phyloP scores from a whole-genome alignment of 2,329 filamentous ascomycete genomes.

The Dactylellina drechsleri region DNA sequence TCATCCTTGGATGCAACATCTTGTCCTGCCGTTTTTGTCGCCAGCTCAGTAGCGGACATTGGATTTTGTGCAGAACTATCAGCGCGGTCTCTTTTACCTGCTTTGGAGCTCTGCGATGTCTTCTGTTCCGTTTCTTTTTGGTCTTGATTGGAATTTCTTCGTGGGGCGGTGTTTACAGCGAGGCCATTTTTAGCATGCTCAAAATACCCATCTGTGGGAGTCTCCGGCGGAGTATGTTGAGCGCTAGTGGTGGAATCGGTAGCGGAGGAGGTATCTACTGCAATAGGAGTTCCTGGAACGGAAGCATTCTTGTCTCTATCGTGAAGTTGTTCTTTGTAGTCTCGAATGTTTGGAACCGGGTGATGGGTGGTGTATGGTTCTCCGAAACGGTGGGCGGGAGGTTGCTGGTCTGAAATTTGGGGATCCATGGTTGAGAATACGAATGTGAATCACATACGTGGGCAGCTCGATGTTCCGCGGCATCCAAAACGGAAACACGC shows the following conservation, averaged over 20 bases:
- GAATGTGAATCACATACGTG: not conserved
- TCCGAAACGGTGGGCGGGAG: slow-evolving; percentile 60
- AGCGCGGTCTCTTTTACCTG: not conserved
- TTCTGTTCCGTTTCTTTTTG: not conserved
- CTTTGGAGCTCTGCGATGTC: not conserved
- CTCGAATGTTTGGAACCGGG: slow-evolving; percentile 66
- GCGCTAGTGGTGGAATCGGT: slow-evolving; percentile 1
- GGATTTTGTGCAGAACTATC: slow-evolving; percentile 26
- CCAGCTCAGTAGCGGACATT: slow-evolving; percentile 13
- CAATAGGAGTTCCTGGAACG: slow-evolving; percentile 6
- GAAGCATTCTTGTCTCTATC: slow-evolving; percentile 26
- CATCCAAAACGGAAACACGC: too few species aligned
- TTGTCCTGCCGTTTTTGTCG: not conserved
- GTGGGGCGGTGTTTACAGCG: not conserved
- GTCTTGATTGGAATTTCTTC: too few species aligned
- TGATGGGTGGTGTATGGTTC: slow-evolving; percentile 64
- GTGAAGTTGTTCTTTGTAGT: slow-evolving; percentile 64
- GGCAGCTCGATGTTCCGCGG: not conserved
- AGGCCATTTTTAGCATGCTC: not conserved
- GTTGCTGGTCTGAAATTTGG: slow-evolving; percentile 11
- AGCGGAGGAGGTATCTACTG: not conserved
- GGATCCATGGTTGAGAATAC: not conserved
- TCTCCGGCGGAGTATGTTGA: slow-evolving; percentile 35
- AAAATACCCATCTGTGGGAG: slow-evolving; percentile 16
- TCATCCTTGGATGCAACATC: not conserved